phyloP scores from a whole-genome alignment of 2,329 filamentous ascomycete genomes.

The Cercospora nicotianae region DNA sequence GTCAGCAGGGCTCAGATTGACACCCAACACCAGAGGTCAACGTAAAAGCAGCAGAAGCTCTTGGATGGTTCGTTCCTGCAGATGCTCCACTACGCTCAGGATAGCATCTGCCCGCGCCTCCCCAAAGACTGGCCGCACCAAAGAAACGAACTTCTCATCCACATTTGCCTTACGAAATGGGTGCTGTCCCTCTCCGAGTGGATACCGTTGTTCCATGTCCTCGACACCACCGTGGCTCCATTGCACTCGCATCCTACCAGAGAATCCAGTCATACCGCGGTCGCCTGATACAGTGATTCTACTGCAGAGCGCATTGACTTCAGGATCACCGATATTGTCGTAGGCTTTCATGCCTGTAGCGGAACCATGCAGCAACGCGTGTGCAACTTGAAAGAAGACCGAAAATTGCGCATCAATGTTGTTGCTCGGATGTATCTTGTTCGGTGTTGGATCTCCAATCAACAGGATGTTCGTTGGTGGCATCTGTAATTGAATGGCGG shows the following conservation, averaged over 20 bases:
- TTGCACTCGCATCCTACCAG: slow-evolving; percentile 26
- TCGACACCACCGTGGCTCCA: slow-evolving; percentile 30
- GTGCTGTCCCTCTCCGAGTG: slow-evolving; percentile 35
- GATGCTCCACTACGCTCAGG: slow-evolving; percentile 26
- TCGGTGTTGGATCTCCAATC: slow-evolving; percentile 39
- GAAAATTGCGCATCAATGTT: slow-evolving; percentile 41
- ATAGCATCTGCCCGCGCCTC: slow-evolving; percentile 27
- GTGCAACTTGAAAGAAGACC: slow-evolving; percentile 40
- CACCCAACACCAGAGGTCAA: background rate
- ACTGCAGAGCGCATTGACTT: slow-evolving; percentile 29
- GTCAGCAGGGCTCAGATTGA: background rate
- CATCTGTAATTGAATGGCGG: slow-evolving; percentile 27
- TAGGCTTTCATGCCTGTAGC: slow-evolving; percentile 34
- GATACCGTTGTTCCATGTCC: slow-evolving; percentile 27
- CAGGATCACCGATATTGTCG: slow-evolving; percentile 29
- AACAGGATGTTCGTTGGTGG: slow-evolving; percentile 31
- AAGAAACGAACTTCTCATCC: slow-evolving; percentile 34
- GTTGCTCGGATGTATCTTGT: slow-evolving; percentile 41
- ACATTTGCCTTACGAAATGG: slow-evolving; percentile 35
- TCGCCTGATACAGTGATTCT: slow-evolving; percentile 31
- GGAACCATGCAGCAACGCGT: slow-evolving; percentile 34
- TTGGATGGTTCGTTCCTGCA: slow-evolving; percentile 23
- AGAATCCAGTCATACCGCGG: slow-evolving; percentile 28
- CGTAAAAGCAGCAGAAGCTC: slow-evolving; percentile 1
- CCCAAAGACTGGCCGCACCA: slow-evolving; percentile 31